Evolutionary conservation across 2,329 filamentous ascomycete genomes (phyloP), one percentile per base, ranked within the genome.

Genomic region (Xylaria sp.): DNA sequence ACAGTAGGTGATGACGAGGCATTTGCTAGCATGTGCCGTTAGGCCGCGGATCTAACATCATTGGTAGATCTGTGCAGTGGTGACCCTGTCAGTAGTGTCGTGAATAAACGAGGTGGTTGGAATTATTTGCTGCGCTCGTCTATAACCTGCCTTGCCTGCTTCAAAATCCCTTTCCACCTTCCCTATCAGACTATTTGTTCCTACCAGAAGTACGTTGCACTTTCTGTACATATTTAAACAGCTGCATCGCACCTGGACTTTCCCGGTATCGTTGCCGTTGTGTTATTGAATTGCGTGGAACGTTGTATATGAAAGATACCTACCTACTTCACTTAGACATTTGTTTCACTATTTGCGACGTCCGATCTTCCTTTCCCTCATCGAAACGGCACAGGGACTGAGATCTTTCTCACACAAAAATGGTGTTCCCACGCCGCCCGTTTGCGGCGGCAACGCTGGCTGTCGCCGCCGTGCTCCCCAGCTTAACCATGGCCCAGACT

Each of bases 81-180:
- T 31, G 23, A 26, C 11, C 48, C 48, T 51, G 23, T 51, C 23
- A 6, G 10, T 10, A 20, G 11, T 53, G 15, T 26, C n/a, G 20
- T n/a, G 28, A 20, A 57, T 74, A 77, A 74, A 76, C 74, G 60
- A 70, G 75, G 75, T 76, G 75, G 75, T 74, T 76, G 74, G 74
- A 74, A 54, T 59, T 70, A 54, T 40, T 62, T 23, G 62, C 65
- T 69, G 57, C 69, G 59, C 72, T 63, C 65, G 28, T 65, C 63
- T n/a, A 38, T 67, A 44, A 61, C 31, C 5, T 28, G 28, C 28
- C 28, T 28, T 28, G 28, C 28, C 28, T 28, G 44, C 61, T 31
- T 48, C 53, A 42, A 17, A 17, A 23, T 6, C 17, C 46, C 26
- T 7, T 13, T 46, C 23, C 64, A 56, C 58, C 44, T 58, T 51